Evolutionary conservation across 257 asterid species (phyloP).

Genomic region (Phtheirospermum japonicum): DNA sequence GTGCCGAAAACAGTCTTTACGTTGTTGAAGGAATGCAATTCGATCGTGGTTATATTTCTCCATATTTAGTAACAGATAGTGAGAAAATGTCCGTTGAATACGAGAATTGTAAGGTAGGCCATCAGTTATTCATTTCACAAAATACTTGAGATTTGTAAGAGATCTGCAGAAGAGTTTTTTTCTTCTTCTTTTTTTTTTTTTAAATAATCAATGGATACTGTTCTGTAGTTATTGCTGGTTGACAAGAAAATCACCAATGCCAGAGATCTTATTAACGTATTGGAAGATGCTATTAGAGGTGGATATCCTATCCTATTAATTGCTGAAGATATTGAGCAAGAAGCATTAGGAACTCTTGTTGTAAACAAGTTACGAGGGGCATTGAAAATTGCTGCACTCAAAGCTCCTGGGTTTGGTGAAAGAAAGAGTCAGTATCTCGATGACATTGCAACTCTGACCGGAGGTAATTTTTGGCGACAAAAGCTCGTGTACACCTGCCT

Average conservation of each 20-base stretch:
- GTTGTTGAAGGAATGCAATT: constrained; percentile 99
- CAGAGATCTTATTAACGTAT: constrained; percentile 65
- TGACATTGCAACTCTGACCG: constrained; percentile 86
- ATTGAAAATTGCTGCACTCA: constrained; percentile 83
- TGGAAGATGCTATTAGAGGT: constrained; percentile 93
- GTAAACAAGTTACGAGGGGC: constrained; percentile 92
- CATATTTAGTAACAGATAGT: constrained; percentile 86
- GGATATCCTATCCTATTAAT: constrained; percentile 76
- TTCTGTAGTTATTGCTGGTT: constrained; percentile 68
- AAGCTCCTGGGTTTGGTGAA: constrained; percentile 99
- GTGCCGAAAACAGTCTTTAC: constrained; percentile 80
- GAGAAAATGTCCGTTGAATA: constrained; percentile 90
- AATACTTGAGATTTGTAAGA: background rate
- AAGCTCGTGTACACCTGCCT: too few relatives aligned
- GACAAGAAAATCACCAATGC: constrained; percentile 95
- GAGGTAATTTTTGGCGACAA: too few relatives aligned
- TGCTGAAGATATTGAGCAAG: constrained; percentile 98
- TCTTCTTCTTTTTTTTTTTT: background rate
- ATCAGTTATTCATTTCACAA: too few relatives aligned
- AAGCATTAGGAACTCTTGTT: constrained; percentile 92
- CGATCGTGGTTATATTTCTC: constrained; percentile 92
- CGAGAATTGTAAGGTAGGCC: constrained; percentile 96
- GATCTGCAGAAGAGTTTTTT: background rate
- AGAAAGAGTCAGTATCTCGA: constrained; percentile 95
- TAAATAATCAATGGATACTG: background rate